phyloP scores from a whole-genome alignment of 2,329 filamentous ascomycete species.

The Xylaria sp. region DNA sequence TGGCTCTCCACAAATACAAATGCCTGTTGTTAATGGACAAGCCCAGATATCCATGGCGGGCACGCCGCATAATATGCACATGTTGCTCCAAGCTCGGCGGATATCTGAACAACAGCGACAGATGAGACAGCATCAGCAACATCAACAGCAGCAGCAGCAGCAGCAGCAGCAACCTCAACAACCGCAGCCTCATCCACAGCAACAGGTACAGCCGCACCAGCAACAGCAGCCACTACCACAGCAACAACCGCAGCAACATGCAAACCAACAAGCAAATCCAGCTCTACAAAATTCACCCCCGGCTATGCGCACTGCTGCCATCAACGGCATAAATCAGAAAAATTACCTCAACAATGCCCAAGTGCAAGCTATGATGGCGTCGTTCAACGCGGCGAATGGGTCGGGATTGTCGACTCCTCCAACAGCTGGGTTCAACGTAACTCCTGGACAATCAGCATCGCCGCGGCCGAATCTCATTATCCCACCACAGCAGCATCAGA shows the following conservation, averaged over 20 bases:
- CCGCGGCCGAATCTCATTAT: constrained; percentile 56
- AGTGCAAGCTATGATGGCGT: constrained; percentile 63
- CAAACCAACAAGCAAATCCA: constrained; percentile 52
- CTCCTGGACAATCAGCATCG: constrained; percentile 57
- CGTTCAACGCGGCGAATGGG: constrained; percentile 57
- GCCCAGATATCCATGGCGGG: constrained; percentile 68
- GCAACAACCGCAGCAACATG: constrained; percentile 42
- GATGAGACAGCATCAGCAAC: constrained; percentile 55
- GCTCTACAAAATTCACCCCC: constrained; percentile 55
- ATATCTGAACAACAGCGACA: constrained; percentile 73
- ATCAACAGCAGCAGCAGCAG: constrained; percentile 51
- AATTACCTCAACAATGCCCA: constrained; percentile 64
- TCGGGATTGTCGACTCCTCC: constrained; percentile 58
- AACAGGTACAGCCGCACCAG: constrained; percentile 31
- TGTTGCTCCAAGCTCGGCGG: constrained; percentile 72
- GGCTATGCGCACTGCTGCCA: constrained; percentile 55
- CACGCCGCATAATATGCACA: constrained; percentile 60
- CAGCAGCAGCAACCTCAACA: constrained; percentile 49
- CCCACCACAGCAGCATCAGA: constrained; percentile 57
- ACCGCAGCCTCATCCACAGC: constrained; percentile 37
- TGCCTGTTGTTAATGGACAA: constrained; percentile 69
- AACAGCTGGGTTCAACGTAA: constrained; percentile 58
- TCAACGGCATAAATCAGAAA: constrained; percentile 61
- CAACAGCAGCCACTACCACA: constrained; percentile 39
- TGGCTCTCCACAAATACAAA: constrained; percentile 74